Evolutionary conservation across 129 eudicot genomes (phyloP).

Genomic region (Flaveria brownii): DNA sequence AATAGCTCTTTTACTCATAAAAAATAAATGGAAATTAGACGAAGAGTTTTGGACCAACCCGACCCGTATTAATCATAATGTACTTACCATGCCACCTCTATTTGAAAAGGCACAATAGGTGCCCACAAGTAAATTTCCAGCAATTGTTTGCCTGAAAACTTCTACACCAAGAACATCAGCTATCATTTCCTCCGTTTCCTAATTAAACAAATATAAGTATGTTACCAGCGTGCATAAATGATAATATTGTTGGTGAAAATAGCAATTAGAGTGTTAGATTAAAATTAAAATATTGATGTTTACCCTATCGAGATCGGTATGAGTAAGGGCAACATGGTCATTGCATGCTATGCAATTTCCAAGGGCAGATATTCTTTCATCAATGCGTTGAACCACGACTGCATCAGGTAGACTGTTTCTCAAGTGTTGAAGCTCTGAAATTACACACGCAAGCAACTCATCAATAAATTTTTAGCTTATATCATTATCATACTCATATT

Average conservation of each 20-base stretch:
- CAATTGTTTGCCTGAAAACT: conserved; percentile 72
- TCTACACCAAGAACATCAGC: conserved; percentile 87
- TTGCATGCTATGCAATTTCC: conserved; percentile 98
- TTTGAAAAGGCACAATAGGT: conserved; percentile 69
- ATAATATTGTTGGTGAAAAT: neutral
- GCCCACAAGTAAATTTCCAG: conserved; percentile 71
- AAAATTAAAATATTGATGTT: neutral
- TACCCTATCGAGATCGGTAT: conserved; percentile 93
- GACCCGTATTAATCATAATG: neutral
- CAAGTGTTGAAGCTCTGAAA: conserved; percentile 82
- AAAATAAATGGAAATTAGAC: neutral
- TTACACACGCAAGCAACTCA: neutral
- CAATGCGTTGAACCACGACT: conserved; percentile 89
- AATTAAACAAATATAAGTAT: neutral
- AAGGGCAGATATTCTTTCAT: conserved; percentile 82
- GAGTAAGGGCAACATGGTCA: conserved; percentile 96
- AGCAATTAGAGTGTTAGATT: neutral
- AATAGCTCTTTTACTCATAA: neutral
- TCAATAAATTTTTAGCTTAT: neutral
- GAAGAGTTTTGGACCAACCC: neutral
- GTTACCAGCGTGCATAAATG: neutral
- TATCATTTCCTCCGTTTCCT: conserved; percentile 87
- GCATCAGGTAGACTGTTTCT: conserved; percentile 91
- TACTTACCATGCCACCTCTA: conserved; percentile 73
- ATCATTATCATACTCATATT: neutral